Evolutionary conservation across 108 stramenopile genomes (phyloP).

Genomic region (Cyclostephanos invisitatus): DNA sequence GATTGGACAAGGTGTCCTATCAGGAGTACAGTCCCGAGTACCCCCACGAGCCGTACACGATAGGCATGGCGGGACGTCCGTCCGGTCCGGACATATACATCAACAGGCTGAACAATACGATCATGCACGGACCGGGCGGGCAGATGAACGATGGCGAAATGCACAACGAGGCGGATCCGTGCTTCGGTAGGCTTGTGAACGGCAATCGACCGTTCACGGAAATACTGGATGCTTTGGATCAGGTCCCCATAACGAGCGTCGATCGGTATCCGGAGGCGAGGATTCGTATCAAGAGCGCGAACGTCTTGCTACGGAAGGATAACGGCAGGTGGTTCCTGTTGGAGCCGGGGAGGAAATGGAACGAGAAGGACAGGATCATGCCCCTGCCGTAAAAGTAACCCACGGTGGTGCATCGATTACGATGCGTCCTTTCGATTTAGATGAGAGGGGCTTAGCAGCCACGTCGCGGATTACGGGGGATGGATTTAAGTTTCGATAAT

Average conservation of each 20-base stretch:
- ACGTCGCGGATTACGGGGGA: too few species aligned
- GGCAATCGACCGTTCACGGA: not conserved
- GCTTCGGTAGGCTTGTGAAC: conserved; percentile 74
- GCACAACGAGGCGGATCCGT: conserved; percentile 85
- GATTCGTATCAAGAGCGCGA: not conserved
- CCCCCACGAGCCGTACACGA: conserved; percentile 75
- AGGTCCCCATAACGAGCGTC: not conserved
- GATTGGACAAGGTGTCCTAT: conserved; percentile 61
- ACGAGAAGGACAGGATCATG: not conserved
- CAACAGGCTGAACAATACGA: conserved; percentile 82
- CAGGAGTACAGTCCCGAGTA: conserved; percentile 77
- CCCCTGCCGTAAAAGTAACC: not conserved
- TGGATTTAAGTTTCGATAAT: too few species aligned
- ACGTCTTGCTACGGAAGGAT: not conserved
- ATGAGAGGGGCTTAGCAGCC: too few species aligned
- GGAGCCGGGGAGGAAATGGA: not conserved
- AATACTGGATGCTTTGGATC: not conserved
- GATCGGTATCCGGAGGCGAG: not conserved
- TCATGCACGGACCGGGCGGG: conserved; percentile 86
- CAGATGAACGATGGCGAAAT: conserved; percentile 68
- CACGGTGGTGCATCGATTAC: too few species aligned
- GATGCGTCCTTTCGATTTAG: too few species aligned
- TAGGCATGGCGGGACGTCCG: conserved; percentile 87
- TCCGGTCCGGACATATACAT: conserved; percentile 94
- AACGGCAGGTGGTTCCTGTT: not conserved